Conservation (phyloP, 1,284 basidiomycete genomes). For the Wallemia ichthyophaga region DNA sequence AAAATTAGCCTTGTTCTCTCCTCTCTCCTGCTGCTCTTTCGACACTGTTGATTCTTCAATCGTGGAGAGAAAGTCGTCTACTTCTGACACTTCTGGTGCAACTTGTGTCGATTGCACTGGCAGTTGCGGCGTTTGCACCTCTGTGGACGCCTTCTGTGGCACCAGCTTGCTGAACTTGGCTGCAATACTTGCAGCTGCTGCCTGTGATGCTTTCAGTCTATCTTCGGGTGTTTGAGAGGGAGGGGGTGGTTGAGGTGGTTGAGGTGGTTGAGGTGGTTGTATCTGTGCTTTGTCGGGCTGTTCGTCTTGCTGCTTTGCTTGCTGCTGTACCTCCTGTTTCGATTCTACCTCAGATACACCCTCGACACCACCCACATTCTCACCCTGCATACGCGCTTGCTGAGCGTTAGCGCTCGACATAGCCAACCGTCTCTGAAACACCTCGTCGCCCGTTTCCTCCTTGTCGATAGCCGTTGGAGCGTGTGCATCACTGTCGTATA, state of each 20-base stretch:
- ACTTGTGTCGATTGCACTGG: background rate
- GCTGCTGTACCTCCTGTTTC: too few relatives aligned
- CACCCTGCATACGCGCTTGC: background rate
- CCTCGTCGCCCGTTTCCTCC: background rate
- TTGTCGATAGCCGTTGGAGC: background rate
- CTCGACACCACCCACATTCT: background rate
- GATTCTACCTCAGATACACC: too few relatives aligned
- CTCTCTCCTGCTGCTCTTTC: background rate
- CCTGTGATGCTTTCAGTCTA: background rate
- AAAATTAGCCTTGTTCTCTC: constrained; percentile 4
- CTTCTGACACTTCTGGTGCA: background rate
- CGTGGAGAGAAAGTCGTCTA: background rate
- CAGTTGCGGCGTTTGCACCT: background rate
- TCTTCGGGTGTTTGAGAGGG: background rate
- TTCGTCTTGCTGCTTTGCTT: background rate
- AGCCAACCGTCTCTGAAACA: background rate
- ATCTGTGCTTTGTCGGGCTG: background rate
- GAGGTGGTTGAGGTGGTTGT: background rate
- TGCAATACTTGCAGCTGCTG: background rate
- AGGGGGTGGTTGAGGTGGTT: background rate
- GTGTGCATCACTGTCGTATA: background rate
- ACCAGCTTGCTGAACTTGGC: background rate
- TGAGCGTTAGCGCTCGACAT: constrained; percentile 1
- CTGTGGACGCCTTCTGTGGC: background rate
- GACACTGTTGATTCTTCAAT: background rate